Evolutionary conservation across 2,329 filamentous ascomycete species (phyloP).

Genomic region (Colletotrichum magnum): DNA sequence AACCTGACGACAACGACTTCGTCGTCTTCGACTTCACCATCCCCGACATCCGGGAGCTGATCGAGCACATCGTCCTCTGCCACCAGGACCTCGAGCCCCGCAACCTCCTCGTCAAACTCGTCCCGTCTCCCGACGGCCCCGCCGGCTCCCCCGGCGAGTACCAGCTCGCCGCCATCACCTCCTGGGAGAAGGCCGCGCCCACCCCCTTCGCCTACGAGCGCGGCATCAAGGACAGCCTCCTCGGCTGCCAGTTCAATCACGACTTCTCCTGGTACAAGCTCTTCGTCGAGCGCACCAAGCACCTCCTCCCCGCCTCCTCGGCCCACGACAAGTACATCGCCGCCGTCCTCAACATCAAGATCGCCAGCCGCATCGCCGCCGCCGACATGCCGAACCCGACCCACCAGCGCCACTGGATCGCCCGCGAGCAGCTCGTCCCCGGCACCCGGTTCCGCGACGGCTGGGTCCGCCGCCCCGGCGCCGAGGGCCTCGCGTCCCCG

Average conservation of each 20-base stretch:
- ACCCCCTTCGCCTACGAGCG: slow-evolving; percentile 22
- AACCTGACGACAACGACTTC: too few relatives aligned
- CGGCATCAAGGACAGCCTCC: slow-evolving; percentile 12
- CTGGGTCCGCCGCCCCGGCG: background rate
- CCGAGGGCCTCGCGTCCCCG: slow-evolving; percentile 3
- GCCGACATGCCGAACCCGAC: background rate
- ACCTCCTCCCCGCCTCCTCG: background rate
- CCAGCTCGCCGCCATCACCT: slow-evolving; percentile 1
- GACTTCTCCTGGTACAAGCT: slow-evolving; percentile 12
- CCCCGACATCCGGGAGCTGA: background rate
- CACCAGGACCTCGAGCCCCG: slow-evolving; percentile 24
- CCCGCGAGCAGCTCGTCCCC: background rate
- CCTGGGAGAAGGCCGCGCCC: slow-evolving; percentile 5
- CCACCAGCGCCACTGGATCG: background rate
- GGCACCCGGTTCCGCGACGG: background rate
- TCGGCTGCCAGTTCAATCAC: slow-evolving; percentile 20
- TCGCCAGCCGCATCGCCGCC: background rate
- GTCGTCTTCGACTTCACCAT: background rate
- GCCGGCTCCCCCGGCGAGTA: background rate
- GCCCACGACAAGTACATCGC: background rate
- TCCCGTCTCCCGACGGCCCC: background rate
- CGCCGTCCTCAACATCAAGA: background rate
- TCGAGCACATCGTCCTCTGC: background rate
- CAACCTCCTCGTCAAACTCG: slow-evolving; percentile 18
- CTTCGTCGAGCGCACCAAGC: slow-evolving; percentile 6